Conservation (phyloP, 768 basidiomycete species). For the Tulasnella sp. region DNA sequence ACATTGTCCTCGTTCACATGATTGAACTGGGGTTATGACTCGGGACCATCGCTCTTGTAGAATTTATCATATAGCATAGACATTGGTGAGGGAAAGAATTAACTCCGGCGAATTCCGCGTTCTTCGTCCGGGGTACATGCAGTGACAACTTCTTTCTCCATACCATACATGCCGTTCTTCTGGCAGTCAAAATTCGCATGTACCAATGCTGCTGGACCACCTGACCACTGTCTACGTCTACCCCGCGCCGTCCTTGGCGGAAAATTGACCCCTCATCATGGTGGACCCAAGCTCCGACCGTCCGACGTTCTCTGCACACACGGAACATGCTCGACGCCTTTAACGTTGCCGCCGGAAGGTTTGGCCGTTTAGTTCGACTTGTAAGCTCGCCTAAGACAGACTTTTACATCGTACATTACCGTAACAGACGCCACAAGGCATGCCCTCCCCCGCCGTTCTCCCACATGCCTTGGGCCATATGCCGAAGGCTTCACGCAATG, state of each 20-base stretch:
- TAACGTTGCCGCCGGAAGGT: slow-evolving; percentile 1
- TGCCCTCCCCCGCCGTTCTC: background rate
- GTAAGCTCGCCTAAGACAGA: background rate
- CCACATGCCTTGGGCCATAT: background rate
- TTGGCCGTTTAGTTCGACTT: background rate
- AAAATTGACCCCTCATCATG: background rate
- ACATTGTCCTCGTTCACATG: background rate
- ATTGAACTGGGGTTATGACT: background rate
- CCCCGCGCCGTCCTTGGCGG: background rate
- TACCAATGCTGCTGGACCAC: background rate
- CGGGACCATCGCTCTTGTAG: background rate
- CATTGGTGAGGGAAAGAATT: background rate
- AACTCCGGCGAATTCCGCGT: background rate
- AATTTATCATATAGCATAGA: background rate
- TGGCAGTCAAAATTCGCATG: slow-evolving; percentile 1
- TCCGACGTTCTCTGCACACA: background rate
- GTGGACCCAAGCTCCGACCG: background rate
- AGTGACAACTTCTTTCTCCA: background rate
- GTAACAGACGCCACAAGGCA: background rate
- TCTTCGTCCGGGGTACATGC: background rate
- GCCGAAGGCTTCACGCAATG: background rate
- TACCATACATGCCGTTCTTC: background rate
- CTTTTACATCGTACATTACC: background rate
- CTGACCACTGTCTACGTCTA: background rate
- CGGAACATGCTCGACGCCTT: background rate